phyloP scores from a whole-genome alignment of 2,329 filamentous ascomycete genomes.

The Ceratocystis colombiana region DNA sequence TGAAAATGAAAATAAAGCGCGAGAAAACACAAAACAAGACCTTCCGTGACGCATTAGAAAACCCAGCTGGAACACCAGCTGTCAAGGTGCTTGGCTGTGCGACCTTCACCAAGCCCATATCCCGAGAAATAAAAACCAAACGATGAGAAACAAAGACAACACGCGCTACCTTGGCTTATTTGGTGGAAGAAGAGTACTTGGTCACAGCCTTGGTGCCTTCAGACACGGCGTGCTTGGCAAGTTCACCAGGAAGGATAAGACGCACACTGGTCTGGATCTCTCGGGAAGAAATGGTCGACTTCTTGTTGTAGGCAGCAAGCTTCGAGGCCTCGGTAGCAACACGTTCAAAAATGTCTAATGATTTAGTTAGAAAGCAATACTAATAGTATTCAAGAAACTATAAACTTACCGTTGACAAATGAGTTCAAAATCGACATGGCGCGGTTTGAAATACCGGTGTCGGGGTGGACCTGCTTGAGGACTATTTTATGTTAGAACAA shows the following conservation, averaged over 20 bases:
- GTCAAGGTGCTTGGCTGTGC: constrained; percentile 31
- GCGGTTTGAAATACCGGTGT: constrained; percentile 99
- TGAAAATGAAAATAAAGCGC: constrained; percentile 22
- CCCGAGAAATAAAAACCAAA: constrained; percentile 43
- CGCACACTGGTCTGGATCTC: constrained; percentile 98
- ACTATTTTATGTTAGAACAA: constrained; percentile 45
- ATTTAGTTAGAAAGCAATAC: constrained; percentile 28
- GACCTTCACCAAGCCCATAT: constrained; percentile 46
- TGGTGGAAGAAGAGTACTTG: constrained; percentile 99
- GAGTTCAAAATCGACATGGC: constrained; percentile 99
- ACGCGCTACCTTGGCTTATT: constrained; percentile 51
- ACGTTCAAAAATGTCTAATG: constrained; percentile 94
- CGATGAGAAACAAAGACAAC: constrained; percentile 39
- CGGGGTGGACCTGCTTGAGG: constrained; percentile 99
- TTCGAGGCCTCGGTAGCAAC: constrained; percentile 98
- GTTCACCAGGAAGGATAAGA: constrained; percentile 93
- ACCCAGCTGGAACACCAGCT: constrained; percentile 39
- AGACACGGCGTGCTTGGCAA: constrained; percentile 98
- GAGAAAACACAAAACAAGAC: constrained; percentile 40
- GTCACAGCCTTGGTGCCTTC: constrained; percentile 99
- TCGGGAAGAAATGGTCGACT: constrained; percentile 97
- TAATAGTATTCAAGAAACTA: neutral
- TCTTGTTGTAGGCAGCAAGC: constrained; percentile 99
- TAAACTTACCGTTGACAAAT: constrained; percentile 85
- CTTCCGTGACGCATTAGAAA: constrained; percentile 68